Percentiles rank a stretch among this genome's conserved stretches.
Conservation (phyloP, 306 rosid genomes). For the Lupinus albus region DNA sequence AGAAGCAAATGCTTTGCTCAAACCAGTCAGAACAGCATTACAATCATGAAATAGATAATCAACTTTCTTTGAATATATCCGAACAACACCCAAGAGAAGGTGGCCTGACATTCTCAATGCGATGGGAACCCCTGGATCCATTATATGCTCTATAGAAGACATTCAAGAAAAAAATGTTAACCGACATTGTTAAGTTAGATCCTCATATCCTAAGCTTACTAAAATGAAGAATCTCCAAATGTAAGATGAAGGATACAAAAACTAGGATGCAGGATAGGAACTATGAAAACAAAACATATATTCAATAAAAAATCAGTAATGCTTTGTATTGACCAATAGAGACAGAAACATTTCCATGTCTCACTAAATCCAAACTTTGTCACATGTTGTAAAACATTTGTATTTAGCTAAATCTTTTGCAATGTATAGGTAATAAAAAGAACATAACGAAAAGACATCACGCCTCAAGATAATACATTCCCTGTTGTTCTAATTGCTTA, state of each 20-base stretch:
- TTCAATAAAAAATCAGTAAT: neutral
- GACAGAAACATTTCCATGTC: neutral
- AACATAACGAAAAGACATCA: neutral
- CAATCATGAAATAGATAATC: conserved; percentile 73
- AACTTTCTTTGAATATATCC: conserved; percentile 86
- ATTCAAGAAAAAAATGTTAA: conserved; percentile 9
- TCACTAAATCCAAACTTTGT: neutral
- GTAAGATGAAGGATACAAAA: neutral
- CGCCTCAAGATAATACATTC: neutral
- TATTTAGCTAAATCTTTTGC: neutral
- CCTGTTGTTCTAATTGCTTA: neutral
- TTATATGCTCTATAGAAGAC: conserved; percentile 61
- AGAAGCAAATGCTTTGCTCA: conserved; percentile 57
- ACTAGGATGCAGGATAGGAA: neutral
- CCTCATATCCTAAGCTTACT: neutral
- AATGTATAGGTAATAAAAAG: neutral
- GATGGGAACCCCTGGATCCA: conserved; percentile 89
- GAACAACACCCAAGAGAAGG: conserved; percentile 81
- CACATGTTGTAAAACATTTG: no score
- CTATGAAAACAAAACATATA: neutral
- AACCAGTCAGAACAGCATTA: conserved; percentile 46
- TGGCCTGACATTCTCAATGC: conserved; percentile 85
- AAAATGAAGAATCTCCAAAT: neutral
- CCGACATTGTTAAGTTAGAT: neutral
- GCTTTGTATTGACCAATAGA: neutral